Conservation (phyloP, 768 basidiomycete species). For the Tubosaeta sp. region DNA sequence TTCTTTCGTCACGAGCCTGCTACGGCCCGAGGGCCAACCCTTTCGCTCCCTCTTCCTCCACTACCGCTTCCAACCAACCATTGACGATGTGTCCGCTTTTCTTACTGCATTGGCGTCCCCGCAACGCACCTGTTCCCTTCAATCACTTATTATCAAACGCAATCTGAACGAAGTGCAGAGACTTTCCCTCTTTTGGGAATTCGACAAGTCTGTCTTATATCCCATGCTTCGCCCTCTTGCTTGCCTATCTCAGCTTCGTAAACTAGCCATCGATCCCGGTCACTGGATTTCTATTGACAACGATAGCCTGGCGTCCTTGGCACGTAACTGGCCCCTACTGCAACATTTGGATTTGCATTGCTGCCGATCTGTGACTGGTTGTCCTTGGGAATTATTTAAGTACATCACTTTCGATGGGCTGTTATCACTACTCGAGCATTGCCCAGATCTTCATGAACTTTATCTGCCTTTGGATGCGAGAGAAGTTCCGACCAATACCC, state of each 20-base stretch:
- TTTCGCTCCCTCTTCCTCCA: not conserved
- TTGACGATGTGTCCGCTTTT: not conserved
- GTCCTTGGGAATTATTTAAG: not conserved
- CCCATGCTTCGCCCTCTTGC: not conserved
- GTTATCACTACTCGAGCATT: not conserved
- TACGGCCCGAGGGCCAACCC: not conserved
- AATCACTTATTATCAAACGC: not conserved
- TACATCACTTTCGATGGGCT: conserved; percentile 2
- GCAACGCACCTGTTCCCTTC: not conserved
- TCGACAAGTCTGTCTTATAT: not conserved
- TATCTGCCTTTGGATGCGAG: conserved; percentile 1
- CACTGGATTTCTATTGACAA: conserved; percentile 6
- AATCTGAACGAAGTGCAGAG: not conserved
- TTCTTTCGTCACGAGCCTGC: not conserved
- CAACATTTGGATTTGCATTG: not conserved
- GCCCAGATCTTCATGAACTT: not conserved
- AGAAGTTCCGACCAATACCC: not conserved
- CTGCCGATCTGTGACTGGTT: not conserved
- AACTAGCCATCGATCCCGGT: not conserved
- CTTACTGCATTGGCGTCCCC: not conserved
- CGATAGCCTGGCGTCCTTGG: not conserved
- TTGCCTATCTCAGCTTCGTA: not conserved
- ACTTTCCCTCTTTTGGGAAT: not conserved
- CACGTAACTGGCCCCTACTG: conserved; percentile 3
- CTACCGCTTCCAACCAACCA: not conserved